Evolutionary conservation across 441 rosid species (phyloP).

Genomic region (Syzygium malaccense): DNA sequence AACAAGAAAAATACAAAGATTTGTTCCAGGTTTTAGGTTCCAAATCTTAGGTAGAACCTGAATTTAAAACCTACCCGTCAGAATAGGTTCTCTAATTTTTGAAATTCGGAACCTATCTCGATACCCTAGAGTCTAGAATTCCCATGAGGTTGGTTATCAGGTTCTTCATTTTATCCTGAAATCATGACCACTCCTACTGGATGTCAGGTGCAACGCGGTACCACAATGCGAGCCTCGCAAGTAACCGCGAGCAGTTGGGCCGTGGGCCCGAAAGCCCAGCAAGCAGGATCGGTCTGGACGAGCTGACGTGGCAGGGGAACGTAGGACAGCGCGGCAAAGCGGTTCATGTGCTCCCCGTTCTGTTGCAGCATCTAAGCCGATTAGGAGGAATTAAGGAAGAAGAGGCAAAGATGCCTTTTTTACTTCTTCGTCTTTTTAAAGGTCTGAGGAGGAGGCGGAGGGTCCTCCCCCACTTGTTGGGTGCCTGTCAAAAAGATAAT

Average conservation of each 20-base stretch:
- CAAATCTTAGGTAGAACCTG: too few relatives aligned
- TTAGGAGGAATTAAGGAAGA: neutral
- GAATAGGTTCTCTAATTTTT: rapidly evolving
- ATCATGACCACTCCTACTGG: rapidly evolving
- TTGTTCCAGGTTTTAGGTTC: too few relatives aligned
- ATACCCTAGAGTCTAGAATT: neutral
- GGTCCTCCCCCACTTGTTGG: neutral
- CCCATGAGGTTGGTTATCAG: rapidly evolving
- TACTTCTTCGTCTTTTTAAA: neutral
- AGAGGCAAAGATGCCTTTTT: neutral
- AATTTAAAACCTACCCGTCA: neutral
- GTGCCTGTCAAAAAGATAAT: neutral
- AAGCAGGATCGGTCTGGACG: neutral
- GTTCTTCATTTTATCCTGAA: rapidly evolving
- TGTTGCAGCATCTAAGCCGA: neutral
- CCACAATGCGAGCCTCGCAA: neutral
- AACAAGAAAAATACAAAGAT: neutral
- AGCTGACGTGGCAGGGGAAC: neutral
- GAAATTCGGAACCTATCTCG: rapidly evolving
- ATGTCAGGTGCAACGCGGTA: neutral
- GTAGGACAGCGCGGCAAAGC: neutral
- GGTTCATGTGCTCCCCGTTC: neutral
- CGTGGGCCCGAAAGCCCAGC: neutral
- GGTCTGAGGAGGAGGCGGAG: neutral
- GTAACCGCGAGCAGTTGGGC: neutral